Base-by-base conservation (phyloP, 495 filamentous ascomycete species). In the Penicillium tannophilum region DNA sequence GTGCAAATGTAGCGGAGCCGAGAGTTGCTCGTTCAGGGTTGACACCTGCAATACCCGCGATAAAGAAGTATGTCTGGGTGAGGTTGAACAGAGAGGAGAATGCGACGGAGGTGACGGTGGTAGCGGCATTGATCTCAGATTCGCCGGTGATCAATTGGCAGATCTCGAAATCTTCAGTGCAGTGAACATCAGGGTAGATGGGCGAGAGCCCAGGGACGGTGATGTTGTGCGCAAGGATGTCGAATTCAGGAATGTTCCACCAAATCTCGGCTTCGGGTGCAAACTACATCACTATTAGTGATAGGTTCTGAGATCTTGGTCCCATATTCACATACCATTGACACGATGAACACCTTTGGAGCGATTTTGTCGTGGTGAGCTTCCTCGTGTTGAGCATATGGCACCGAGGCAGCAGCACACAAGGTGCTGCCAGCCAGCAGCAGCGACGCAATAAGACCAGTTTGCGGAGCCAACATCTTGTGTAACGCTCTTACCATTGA, bases 91-190 rank as follows among this genome's bases (percentile, higher is more conserved):
- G 68, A 11, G 73, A 61, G 0, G 83, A 88, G 48, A 84, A 79
- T 28, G 83, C 72, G 12, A 91, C 72, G 0, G 88, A 77, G 16
- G 77, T 77, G 47, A 88, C 79, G 10, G 85, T 85, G 6, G 77
- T 66, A 4, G 89, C 89, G 7, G 89, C 88, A 67, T 92, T 92
- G 79, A 91, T 91, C 72, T 91, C 88, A 59, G 75, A 65, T 53
- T 82, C 84, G 5, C 76, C 77, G 10, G 82, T 86, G 35, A 82
- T 79, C 41, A 89, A 57, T 62, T 89, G 86, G 72, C 87, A 90
- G 46, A 89, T 63, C 6, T 78, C 79, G 28, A 80, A 72, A 56
- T 85, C 67, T 4, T 73, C 69, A 4, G 80, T 83, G 69, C 87
- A 92, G 70, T 88, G 83, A 16, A 85, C 82, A 26, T 86, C 70